Evolutionary conservation across 2,329 filamentous ascomycete species (phyloP), one percentile per base, ranked within the genome.

Genomic region (Colletotrichum limetticola): DNA sequence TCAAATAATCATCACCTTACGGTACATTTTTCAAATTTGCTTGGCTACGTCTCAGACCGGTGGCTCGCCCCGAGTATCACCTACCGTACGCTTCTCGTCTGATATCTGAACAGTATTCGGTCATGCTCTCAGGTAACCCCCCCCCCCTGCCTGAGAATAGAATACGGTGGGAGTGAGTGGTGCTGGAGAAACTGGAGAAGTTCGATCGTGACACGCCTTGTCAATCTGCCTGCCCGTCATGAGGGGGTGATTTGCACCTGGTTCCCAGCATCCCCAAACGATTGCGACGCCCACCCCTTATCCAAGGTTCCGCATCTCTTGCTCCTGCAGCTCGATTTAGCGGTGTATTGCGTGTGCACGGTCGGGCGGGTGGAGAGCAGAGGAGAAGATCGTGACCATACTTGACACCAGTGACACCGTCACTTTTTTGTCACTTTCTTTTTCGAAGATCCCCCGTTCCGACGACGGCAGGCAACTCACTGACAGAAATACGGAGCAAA

Each of bases 181-280:
- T 19, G 30, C 56, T 62, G 69, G 65, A 68, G 66, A 55, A 52
- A 5, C 56, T 58, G 69, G 65, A 68, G 66, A 68, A 72, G 52
- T 24, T 42, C 37, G 28, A 72, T 63, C 65, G 52, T 61, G 58
- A 72, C 65, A 46, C 32, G 52, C 49, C 52, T 46, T 9, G 42
- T n/a, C 16, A 60, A 60, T 59, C 59, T 69, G 60, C 59, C 59
- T 69, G 60, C 59, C 66, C 16, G 59, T 60, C 70, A 46, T 35
- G 53, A 65, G 53, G 30, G 66, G 57, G 56, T 16, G 42, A n/a
- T 64, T n/a, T 42, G 30, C 55, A 56, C 66, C 35, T 65, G 28
- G 66, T 49, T 49, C 16, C 32, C 53, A 28, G 49, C 22, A 64
- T 66, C 53, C 52, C 66, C 32, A 64, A 72, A 71, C 64, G 35